Base-by-base conservation (phyloP, 108 stramenopile species). In the Nitzschia sp. region DNA sequence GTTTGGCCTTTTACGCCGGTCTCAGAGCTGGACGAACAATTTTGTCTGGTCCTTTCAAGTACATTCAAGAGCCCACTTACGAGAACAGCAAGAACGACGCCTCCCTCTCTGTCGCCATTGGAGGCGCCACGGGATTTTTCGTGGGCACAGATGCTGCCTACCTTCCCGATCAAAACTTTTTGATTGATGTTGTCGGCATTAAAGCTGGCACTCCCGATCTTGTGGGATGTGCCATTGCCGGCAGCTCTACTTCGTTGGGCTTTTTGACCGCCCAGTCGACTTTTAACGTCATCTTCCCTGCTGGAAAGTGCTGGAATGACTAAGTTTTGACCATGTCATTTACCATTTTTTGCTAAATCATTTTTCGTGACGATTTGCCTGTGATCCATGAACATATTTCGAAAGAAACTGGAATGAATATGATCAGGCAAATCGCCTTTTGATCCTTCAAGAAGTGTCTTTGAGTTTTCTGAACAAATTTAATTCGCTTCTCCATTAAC, bases 111-210 rank as follows among this genome's bases (percentile, higher is more conserved):
- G 55, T 71, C 46, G 87, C 75, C 53, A 93, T 93, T 66, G 92
- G 92, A 46, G 88, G 87, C 9, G 92, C 92, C n/a, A 90, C 92
- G 5, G 88, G 83, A 24, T 88, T 88, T 75, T 93, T 93, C 62
- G 92, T 93, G 18, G 92, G 92, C 9, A 93, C 92, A 1, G 92
- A 93, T 69, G 82, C 85, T 11, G 87, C 87, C 26, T 93, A 93
- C 61, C 82, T 90, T 18, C 87, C 85, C 30, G 67, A 78, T n/a
- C 87, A 93, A 55, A 93, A 93, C 85, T 93, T 88, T 71, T 79
- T 93, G 74, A 76, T 86, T 17, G 57, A 80, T 60, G 61, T 83
- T n/a, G 92, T 93, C 9, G 92, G 92, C 1, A 90, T 93, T 59
- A 49, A 71, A 1, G 89, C 86, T 27, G 77, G 79, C 11, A 86